Evolutionary conservation across 371 early-diverging fungal genomes (phyloP), one percentile per base, ranked within the genome.

Genomic region (Dinochytrium kinnereticum): DNA sequence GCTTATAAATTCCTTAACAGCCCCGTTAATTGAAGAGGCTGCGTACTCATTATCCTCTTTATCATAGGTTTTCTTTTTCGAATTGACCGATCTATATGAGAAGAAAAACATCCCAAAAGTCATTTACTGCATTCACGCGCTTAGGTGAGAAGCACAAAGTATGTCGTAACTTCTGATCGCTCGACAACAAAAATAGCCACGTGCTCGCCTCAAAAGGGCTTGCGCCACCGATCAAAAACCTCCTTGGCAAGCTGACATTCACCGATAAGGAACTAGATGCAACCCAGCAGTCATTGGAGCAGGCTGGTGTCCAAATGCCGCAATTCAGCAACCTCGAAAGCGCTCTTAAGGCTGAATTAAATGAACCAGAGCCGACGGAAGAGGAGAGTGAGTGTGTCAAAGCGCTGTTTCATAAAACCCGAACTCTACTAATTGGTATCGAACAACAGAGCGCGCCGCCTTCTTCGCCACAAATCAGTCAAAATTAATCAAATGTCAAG

Each of bases 51-150:
- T 30, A 31, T 13, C 49, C 40, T 34, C 24, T 39, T 31, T 28
- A 10, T 24, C 13, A 15, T 37, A 81, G 76, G 91, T 94, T 73
- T 99, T 99, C 87, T 91, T 94, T 79, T 99, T 99, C 86, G 99
- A 99, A 81, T 84, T 96, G 73, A 95, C 98, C 0, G 99, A 99
- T 85, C 84, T 99, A 17, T 99, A 99, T 84, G 99, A 99, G 70
- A 93, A 94, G 84, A 99, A 99, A 83, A 99, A 99, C 82, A 94
- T 99, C 80, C 99, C 99, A 30, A 96, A 96, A 79, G 99, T 99
- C 13, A 97, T 99, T 74, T 99, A 99, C 83, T 99, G 99, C 84
- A 92, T 99, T 64, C 99, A 99, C 80, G 99, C 99, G 0, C 90
- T 99, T 51, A 96, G 93, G 90, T 93, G 88, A 69, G 19, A 37